Percentiles rank a stretch among this genome's conserved stretches.
Conservation (phyloP, 768 basidiomycete species). For the Suillus placidus region DNA sequence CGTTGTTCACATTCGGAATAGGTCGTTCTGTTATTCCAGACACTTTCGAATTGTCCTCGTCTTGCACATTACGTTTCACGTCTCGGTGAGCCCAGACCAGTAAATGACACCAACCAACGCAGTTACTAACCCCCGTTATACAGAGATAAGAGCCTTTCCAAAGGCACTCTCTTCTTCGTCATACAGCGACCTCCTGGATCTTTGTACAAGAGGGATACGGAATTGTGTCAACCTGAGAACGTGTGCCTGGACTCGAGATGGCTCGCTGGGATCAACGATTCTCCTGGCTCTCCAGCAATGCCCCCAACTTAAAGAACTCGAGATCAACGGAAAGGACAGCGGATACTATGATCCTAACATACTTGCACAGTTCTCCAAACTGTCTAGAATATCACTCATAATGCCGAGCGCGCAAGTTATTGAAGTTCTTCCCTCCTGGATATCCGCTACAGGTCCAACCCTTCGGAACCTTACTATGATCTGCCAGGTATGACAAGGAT, state of each 20-base stretch:
- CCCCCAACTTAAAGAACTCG: conserved; percentile 52
- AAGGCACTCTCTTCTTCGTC: conserved; percentile 43
- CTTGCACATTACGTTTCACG: conserved; percentile 60
- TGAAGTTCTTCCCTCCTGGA: conserved; percentile 53
- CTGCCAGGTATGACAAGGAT: conserved; percentile 56
- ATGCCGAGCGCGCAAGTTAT: conserved; percentile 70
- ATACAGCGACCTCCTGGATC: conserved; percentile 38
- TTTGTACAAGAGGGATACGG: conserved; percentile 51
- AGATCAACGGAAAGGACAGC: conserved; percentile 70
- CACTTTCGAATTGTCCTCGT: conserved; percentile 53
- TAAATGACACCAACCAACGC: conserved; percentile 4
- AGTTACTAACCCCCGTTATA: conserved; percentile 1
- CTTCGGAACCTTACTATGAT: conserved; percentile 65
- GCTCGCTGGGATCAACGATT: conserved; percentile 63
- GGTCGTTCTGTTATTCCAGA: conserved; percentile 65
- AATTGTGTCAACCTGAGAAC: conserved; percentile 64
- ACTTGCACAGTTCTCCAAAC: conserved; percentile 51
- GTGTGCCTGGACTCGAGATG: conserved; percentile 82
- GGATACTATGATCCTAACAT: conserved; percentile 54
- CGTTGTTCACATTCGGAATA: conserved; percentile 26
- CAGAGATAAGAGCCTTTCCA: conserved; percentile 78
- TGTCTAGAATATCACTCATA: conserved; percentile 65
- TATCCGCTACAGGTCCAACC: conserved; percentile 42
- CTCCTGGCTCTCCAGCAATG: conserved; percentile 53
- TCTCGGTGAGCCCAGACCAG: conserved; percentile 50